Percentiles rank a stretch among this genome's conserved stretches.
Evolutionary conservation across 2,329 filamentous ascomycete genomes (phyloP).

Genomic region (Fusarium pilosicola): DNA sequence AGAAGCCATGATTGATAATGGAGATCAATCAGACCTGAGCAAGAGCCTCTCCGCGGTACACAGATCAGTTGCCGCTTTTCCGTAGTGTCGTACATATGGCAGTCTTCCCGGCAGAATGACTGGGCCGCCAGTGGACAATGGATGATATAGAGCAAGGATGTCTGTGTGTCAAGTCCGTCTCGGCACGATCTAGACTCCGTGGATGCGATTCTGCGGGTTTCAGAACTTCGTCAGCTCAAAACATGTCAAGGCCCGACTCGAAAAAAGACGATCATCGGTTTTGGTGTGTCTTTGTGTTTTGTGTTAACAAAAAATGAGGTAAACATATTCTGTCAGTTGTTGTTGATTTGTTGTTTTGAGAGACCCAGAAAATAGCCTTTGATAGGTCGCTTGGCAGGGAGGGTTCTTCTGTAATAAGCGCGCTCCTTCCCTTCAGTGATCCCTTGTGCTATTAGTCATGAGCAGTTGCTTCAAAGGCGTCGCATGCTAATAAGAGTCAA

Average conservation of each 20-base stretch:
- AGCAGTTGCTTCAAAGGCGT: background rate
- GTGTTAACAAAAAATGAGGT: background rate
- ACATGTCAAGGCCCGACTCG: slow-evolving; percentile 11
- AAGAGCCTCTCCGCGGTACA: background rate
- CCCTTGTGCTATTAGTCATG: background rate
- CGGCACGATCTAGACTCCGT: slow-evolving; percentile 32
- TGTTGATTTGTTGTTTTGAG: background rate
- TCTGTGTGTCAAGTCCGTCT: slow-evolving; percentile 18
- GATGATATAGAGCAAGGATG: slow-evolving; percentile 13
- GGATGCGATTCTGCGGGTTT: slow-evolving; percentile 22
- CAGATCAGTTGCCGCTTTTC: slow-evolving; percentile 11
- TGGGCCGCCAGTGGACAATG: slow-evolving; percentile 8
- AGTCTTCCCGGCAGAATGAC: background rate
- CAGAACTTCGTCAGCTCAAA: slow-evolving; percentile 18
- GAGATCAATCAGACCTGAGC: background rate
- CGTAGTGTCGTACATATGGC: slow-evolving; percentile 24
- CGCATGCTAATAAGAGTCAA: background rate
- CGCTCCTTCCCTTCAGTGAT: slow-evolving; percentile 3
- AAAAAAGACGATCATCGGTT: background rate
- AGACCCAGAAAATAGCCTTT: background rate
- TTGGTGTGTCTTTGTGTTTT: slow-evolving; percentile 2
- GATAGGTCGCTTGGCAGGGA: background rate
- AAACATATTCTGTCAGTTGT: background rate
- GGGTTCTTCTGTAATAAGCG: background rate
- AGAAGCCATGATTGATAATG: background rate